Conservation (phyloP, 1,139 yeast genomes). For the Taiozyma sp. region DNA sequence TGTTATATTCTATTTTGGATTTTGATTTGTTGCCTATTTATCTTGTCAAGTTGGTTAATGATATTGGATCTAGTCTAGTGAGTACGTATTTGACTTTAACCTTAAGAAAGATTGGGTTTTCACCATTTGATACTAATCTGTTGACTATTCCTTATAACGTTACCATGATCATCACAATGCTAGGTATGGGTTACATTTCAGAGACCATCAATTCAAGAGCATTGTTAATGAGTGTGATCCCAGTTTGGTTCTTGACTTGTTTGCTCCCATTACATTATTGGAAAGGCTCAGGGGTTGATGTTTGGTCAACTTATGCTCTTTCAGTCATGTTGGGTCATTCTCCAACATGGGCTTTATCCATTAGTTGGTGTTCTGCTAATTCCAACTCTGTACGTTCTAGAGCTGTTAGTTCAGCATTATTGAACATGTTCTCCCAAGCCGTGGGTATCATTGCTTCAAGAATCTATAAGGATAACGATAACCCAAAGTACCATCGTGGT, state of each 20-base stretch:
- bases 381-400: slow-evolving; percentile 56
- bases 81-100: slow-evolving; percentile 43
- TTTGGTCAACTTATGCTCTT: slow-evolving; percentile 48
- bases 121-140: slow-evolving; percentile 44
- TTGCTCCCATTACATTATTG: slow-evolving; percentile 44
- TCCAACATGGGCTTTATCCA: slow-evolving; percentile 51
- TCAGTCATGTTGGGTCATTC: slow-evolving; percentile 43
- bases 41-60: slow-evolving; percentile 41
- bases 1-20: slow-evolving; percentile 41
- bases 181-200: slow-evolving; percentile 37
- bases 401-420: slow-evolving; percentile 56
- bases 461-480: slow-evolving; percentile 49
- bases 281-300: slow-evolving; percentile 40
- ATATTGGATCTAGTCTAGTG: slow-evolving; percentile 34
- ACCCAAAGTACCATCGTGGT: slow-evolving; percentile 52
- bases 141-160: slow-evolving; percentile 45
- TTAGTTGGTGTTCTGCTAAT: slow-evolving; percentile 58
- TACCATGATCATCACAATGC: slow-evolving; percentile 33
- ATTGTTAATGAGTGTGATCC: slow-evolving; percentile 31
- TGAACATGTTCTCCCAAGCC: slow-evolving; percentile 49
- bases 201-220: slow-evolving; percentile 36
- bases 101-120: slow-evolving; percentile 39
- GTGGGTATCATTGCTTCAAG: slow-evolving; percentile 47
- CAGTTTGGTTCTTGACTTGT: slow-evolving; percentile 25
- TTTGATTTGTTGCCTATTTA: slow-evolving; percentile 59